Percentiles rank a stretch among this genome's conserved stretches.
phyloP scores from a whole-genome alignment of 2,329 filamentous ascomycete genomes.

The Diaporthe eres region DNA sequence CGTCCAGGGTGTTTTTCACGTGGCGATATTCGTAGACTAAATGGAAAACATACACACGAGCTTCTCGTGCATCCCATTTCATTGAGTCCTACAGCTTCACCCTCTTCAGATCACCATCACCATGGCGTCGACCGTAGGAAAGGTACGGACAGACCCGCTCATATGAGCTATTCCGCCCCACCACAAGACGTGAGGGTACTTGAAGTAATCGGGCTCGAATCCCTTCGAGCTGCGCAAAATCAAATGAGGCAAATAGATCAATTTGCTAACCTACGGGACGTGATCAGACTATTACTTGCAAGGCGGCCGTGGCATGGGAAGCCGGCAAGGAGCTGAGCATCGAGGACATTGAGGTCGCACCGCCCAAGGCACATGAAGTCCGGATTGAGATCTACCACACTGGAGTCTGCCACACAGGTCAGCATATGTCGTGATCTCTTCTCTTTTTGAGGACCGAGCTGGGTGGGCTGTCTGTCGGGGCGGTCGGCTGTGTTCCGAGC shows the following conservation, averaged over 20 bases:
- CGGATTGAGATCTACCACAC: conserved; percentile 98
- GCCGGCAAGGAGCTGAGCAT: conserved; percentile 90
- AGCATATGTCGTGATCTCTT: conserved; percentile 44
- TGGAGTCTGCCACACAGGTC: conserved; percentile 92
- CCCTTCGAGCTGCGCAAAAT: neutral
- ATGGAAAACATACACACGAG: neutral
- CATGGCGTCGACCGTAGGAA: conserved; percentile 42
- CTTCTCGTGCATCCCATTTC: neutral
- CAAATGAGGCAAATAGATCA: neutral
- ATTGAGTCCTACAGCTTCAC: neutral
- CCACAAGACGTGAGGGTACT: too few relatives aligned
- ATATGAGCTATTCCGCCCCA: neutral
- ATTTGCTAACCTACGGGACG: neutral
- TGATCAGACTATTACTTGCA: conserved; percentile 41
- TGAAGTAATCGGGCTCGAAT: neutral
- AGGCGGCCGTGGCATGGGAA: conserved; percentile 98
- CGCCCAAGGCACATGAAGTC: conserved; percentile 93
- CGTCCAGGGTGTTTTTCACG: neutral
- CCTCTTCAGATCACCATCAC: neutral
- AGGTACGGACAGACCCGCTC: conserved; percentile 21
- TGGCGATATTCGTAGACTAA: neutral
- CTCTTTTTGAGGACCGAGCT: neutral
- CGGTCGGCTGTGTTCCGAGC: neutral
- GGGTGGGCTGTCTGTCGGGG: neutral
- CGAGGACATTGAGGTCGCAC: conserved; percentile 92